Evolutionary conservation across 2,329 filamentous ascomycete genomes (phyloP).

Genomic region (Fusarium sterilihyphosum): DNA sequence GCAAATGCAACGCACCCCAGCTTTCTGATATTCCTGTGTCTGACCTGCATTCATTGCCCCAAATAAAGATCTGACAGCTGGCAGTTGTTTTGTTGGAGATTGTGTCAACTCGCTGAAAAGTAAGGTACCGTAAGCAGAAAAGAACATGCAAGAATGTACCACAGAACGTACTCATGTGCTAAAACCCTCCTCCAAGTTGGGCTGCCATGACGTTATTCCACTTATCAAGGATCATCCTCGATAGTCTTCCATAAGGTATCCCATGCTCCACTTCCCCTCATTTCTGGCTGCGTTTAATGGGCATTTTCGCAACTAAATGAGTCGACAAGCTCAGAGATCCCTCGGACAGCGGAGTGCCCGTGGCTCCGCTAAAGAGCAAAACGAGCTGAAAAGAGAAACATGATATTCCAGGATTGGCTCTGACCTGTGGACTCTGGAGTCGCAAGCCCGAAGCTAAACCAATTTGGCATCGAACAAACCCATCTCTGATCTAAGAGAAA

Average conservation of each 20-base stretch:
- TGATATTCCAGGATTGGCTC: slow-evolving; percentile 25
- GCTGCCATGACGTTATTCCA: slow-evolving; percentile 35
- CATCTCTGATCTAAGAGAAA: slow-evolving; percentile 30
- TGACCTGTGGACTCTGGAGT: slow-evolving; percentile 8
- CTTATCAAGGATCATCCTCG: slow-evolving; percentile 30
- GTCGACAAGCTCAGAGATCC: slow-evolving; percentile 14
- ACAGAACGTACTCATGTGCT: neutral
- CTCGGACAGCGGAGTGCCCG: slow-evolving; percentile 9
- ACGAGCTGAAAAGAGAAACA: slow-evolving; percentile 20
- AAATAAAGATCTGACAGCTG: slow-evolving; percentile 22
- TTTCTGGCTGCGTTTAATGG: slow-evolving; percentile 10
- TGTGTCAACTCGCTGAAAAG: neutral
- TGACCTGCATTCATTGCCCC: slow-evolving; percentile 6
- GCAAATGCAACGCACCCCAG: neutral
- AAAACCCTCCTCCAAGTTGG: slow-evolving; percentile 6
- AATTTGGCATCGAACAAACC: slow-evolving; percentile 22
- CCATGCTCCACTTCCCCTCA: slow-evolving; percentile 43
- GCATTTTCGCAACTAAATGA: slow-evolving; percentile 3
- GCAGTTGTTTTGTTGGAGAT: neutral
- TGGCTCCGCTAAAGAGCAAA: slow-evolving; percentile 9
- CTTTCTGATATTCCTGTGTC: neutral
- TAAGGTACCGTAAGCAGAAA: neutral
- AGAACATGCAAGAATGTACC: neutral
- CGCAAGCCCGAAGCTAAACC: slow-evolving; percentile 28
- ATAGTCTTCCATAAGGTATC: slow-evolving; percentile 3